A percentile compares a stretch with the other conserved stretches of the same genome.
Conservation (phyloP, 257 asterid genomes). For the Apocynum venetum region DNA sequence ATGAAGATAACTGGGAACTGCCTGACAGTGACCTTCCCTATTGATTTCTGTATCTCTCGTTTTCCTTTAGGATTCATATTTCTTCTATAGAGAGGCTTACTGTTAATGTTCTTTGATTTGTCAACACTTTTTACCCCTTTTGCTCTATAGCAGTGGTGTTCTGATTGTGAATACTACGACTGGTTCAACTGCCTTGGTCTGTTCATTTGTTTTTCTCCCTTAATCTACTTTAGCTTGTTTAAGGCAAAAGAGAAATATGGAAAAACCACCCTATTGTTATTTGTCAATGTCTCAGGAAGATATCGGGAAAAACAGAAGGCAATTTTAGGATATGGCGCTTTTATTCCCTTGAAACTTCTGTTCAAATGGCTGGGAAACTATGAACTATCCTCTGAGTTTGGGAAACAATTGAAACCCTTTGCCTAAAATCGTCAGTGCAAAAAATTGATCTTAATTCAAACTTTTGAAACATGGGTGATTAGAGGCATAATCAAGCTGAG, state of each 20-base stretch:
- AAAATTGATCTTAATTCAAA: too few relatives aligned
- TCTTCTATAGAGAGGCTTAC: conserved; percentile 9
- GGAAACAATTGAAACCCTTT: not conserved
- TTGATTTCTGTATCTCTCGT: conserved; percentile 21
- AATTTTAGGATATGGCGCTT: not conserved
- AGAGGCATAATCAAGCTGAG: too few relatives aligned
- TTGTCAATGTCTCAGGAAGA: not conserved
- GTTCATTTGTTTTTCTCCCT: too few relatives aligned
- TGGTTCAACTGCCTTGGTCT: not conserved
- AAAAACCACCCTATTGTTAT: not conserved
- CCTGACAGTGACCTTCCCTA: conserved; percentile 53
- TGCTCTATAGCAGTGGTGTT: not conserved
- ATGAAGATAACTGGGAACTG: conserved; percentile 69
- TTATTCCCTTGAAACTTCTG: not conserved
- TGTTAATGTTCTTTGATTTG: not conserved
- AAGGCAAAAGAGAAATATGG: not conserved
- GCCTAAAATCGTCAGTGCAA: not conserved
- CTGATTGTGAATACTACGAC: not conserved
- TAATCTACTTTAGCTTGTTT: not conserved
- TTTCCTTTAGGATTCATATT: conserved; percentile 7
- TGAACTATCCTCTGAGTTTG: not conserved
- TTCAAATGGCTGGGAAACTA: too few relatives aligned
- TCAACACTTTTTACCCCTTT: not conserved
- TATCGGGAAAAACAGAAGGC: not conserved
- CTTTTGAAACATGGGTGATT: too few relatives aligned